phyloP scores from a whole-genome alignment of 495 filamentous ascomycete species.

The Clohesyomyces aquaticus region DNA sequence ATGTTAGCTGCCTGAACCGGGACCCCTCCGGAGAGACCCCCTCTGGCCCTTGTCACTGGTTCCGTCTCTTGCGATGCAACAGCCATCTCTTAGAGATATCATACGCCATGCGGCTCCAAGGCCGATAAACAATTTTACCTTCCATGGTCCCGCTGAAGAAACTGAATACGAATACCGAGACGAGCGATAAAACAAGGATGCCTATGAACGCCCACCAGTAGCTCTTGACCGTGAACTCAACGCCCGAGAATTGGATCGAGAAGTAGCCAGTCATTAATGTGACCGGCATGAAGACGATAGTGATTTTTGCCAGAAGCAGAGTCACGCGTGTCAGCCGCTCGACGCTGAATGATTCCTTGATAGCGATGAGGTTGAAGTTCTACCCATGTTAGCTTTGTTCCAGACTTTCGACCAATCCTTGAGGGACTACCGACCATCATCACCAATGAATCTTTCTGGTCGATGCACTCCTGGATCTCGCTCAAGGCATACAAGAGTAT shows the following conservation, averaged over 20 bases:
- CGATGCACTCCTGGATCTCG: constrained; percentile 77
- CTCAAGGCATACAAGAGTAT: constrained; percentile 79
- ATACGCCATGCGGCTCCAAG: constrained; percentile 31
- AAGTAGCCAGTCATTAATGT: constrained; percentile 87
- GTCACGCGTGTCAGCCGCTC: constrained; percentile 79
- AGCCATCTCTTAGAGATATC: constrained; percentile 31
- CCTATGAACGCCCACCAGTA: constrained; percentile 78
- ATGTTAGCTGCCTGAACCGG: not conserved
- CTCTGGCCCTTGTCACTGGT: not conserved
- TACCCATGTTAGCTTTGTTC: constrained; percentile 38
- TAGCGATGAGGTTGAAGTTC: constrained; percentile 88
- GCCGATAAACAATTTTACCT: constrained; percentile 36
- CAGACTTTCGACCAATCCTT: not conserved
- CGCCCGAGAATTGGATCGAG: constrained; percentile 66
- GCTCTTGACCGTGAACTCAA: constrained; percentile 62
- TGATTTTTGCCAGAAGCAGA: constrained; percentile 80
- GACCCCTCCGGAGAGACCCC: not conserved
- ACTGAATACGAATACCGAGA: constrained; percentile 62
- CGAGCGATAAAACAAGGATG: constrained; percentile 65
- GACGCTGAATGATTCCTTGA: constrained; percentile 79
- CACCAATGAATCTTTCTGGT: constrained; percentile 77
- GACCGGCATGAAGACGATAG: constrained; percentile 82
- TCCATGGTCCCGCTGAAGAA: constrained; percentile 57
- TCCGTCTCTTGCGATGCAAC: constrained; percentile 13
- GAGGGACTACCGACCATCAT: constrained; percentile 57